Percentiles rank a stretch among this genome's conserved stretches.
These are phyloP conservation scores for Aspergillus puulaauensis DNA, from an alignment of 2,329 filamentous ascomycete species.

Conservation along the genomic window DNA sequence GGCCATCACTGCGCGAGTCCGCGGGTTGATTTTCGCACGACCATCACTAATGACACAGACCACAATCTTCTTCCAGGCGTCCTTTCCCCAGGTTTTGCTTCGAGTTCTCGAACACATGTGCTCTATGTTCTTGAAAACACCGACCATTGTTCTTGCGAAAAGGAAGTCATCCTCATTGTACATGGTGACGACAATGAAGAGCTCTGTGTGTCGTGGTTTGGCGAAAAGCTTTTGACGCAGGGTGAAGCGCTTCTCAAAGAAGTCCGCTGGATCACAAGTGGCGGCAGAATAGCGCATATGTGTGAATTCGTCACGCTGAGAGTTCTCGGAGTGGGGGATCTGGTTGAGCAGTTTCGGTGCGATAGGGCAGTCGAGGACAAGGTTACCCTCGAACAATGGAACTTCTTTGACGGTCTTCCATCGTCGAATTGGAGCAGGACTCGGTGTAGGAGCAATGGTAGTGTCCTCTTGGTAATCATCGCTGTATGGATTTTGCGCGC, in stretches of 20 bases:
- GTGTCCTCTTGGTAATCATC: slow-evolving; percentile 46
- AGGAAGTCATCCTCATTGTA: slow-evolving; percentile 98
- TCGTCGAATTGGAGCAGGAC: slow-evolving; percentile 68
- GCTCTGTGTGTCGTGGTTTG: slow-evolving; percentile 86
- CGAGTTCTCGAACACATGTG: slow-evolving; percentile 93
- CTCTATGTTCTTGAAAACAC: slow-evolving; percentile 98
- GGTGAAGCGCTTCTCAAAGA: slow-evolving; percentile 86
- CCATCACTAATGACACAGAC: slow-evolving; percentile 97
- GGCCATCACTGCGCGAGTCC: slow-evolving; percentile 84
- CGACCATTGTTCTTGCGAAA: slow-evolving; percentile 92
- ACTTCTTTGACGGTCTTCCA: slow-evolving; percentile 99
- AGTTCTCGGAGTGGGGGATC: slow-evolving; percentile 74
- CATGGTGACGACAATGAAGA: slow-evolving; percentile 97
- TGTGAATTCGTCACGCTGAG: slow-evolving; percentile 77
- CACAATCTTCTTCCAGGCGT: slow-evolving; percentile 99
- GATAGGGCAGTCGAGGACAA: slow-evolving; percentile 94
- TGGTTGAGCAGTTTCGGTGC: slow-evolving; percentile 85
- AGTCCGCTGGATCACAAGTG: slow-evolving; percentile 87
- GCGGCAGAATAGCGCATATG: slow-evolving; percentile 88
- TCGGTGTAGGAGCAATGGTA: slow-evolving; percentile 42
- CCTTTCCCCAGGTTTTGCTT: slow-evolving; percentile 97
- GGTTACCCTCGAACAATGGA: slow-evolving; percentile 92
- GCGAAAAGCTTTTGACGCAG: slow-evolving; percentile 88
- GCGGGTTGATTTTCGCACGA: slow-evolving; percentile 91
- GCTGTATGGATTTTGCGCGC: slow-evolving; percentile 58